Base-by-base conservation (phyloP, 768 basidiomycete species). In the Omphalotus guepiniiformis region DNA sequence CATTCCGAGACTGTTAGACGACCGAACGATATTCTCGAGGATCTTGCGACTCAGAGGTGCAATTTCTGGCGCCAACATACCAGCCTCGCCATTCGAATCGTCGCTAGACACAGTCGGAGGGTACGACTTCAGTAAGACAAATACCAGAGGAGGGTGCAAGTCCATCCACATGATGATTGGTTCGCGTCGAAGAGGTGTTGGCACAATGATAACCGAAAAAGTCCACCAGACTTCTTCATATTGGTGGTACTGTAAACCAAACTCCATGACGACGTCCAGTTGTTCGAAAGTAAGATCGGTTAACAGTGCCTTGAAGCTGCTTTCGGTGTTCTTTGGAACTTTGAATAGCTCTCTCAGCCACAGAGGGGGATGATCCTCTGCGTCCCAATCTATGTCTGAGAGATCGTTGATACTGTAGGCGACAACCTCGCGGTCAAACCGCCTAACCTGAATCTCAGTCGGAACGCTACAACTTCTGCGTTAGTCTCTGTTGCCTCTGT, bases 1-100 rank as follows among this genome's bases (percentile, higher is more conserved):
- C 6, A 83, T 74, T 1, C 74, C 71, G 4, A 79, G 63, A 1
- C 68, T 56, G 46, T 83, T 81, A 2, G 80, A 79, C 3, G 74
- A 77, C 3, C 77, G 71, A 27, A 85, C 63, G 40, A 84, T 66
- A 36, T 68, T 73, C 23, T 65, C 69, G 7, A 79, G 48, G 22
- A 85, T 66, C 3, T 54, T 46, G n/a, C 55, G 57, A 1, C 55
- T 54, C 12, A 70, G 56, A 22, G 61, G 52, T 22, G 55, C 51
- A 19, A 71, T 52, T n/a, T 68, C 63, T 1, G 59, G 56, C 0
- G 62, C 59, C 1, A 78, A 27, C n/a, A n/a, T n/a, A n/a, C n/a
- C n/a, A n/a, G n/a, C n/a, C n/a, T n/a, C n/a, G n/a, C n/a, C n/a
- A n/a, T n/a, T n/a, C n/a, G n/a, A n/a, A n/a, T n/a, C n/a, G n/a